Conservation (phyloP, 306 rosid species). For the Arachis stenosperma region DNA sequence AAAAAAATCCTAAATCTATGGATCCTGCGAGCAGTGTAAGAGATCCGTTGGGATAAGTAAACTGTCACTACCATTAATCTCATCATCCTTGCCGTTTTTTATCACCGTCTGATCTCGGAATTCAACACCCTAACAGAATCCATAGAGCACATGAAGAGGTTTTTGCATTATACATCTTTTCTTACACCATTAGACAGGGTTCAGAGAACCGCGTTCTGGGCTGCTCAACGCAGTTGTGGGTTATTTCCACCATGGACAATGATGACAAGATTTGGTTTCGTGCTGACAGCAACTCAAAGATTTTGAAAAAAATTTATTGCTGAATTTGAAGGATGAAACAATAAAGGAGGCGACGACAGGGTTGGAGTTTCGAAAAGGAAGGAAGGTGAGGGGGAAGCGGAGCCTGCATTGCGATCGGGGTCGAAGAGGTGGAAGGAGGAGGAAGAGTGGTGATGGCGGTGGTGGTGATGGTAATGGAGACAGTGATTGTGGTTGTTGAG, state of each 20-base stretch:
- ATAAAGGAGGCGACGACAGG: no score
- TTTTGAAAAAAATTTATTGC: slow-evolving; percentile 74
- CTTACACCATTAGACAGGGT: slow-evolving; percentile 52
- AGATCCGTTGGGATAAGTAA: no score
- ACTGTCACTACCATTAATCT: neutral
- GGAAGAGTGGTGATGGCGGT: no score
- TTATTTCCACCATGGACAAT: slow-evolving; percentile 58
- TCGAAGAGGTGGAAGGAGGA: no score
- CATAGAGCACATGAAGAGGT: slow-evolving; percentile 71
- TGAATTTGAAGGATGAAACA: slow-evolving; percentile 24
- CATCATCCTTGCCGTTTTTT: neutral
- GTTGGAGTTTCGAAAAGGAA: no score
- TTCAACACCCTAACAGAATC: slow-evolving; percentile 64
- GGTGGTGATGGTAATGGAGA: no score
- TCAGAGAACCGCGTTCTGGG: slow-evolving; percentile 61
- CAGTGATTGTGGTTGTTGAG: no score
- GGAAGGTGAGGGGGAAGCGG: no score
- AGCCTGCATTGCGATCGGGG: no score
- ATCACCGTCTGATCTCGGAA: slow-evolving; percentile 46
- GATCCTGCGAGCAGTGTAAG: no score
- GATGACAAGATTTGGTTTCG: slow-evolving; percentile 57
- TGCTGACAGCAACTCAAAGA: slow-evolving; percentile 86
- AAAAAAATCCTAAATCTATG: no score
- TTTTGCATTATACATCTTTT: slow-evolving; percentile 64
- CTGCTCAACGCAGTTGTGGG: slow-evolving; percentile 76